phyloP scores from a whole-genome alignment of 2,329 filamentous ascomycete genomes.

The Pseudogymnoascus sp. region DNA sequence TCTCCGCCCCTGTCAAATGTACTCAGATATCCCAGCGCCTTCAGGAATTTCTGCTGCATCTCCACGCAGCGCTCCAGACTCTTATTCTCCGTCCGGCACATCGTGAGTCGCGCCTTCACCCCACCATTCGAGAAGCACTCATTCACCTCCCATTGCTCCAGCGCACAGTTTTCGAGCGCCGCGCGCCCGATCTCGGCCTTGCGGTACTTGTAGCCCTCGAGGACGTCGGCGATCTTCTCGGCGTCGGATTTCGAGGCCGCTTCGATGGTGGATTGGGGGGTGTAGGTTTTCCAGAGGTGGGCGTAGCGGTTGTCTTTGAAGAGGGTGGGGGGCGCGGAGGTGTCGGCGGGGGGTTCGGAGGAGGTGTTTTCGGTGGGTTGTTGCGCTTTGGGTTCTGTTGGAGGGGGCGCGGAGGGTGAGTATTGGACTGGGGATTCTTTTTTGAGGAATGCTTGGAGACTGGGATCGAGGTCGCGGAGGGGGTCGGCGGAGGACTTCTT shows the following conservation, averaged over 20 bases:
- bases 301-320: constrained; percentile 69
- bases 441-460: constrained; percentile 57
- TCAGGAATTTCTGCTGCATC: constrained; percentile 84
- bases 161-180: constrained; percentile 86
- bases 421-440: constrained; percentile 55
- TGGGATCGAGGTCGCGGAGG: constrained; percentile 55
- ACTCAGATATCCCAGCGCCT: constrained; percentile 79
- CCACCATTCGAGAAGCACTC: constrained; percentile 72
- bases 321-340: constrained; percentile 40
- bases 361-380: constrained; percentile 12
- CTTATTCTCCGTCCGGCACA: constrained; percentile 73
- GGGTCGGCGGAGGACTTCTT: constrained; percentile 38
- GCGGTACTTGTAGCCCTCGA: constrained; percentile 78
- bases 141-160: constrained; percentile 77
- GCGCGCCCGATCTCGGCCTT: constrained; percentile 70
- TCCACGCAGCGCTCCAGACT: constrained; percentile 81
- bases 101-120: constrained; percentile 60
- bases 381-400: constrained; percentile 10
- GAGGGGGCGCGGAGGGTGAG: constrained; percentile 19
- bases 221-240: constrained; percentile 71
- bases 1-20: constrained; percentile 56
- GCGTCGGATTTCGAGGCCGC: constrained; percentile 64
- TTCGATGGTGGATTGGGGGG: constrained; percentile 63
- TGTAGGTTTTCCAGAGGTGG: constrained; percentile 89
- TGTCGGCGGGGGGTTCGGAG: constrained; percentile 8